These are phyloP conservation scores for Homolaphlyctis polyrhiza DNA, from an alignment of 371 early-diverging fungal species.

Conservation along the genomic window DNA sequence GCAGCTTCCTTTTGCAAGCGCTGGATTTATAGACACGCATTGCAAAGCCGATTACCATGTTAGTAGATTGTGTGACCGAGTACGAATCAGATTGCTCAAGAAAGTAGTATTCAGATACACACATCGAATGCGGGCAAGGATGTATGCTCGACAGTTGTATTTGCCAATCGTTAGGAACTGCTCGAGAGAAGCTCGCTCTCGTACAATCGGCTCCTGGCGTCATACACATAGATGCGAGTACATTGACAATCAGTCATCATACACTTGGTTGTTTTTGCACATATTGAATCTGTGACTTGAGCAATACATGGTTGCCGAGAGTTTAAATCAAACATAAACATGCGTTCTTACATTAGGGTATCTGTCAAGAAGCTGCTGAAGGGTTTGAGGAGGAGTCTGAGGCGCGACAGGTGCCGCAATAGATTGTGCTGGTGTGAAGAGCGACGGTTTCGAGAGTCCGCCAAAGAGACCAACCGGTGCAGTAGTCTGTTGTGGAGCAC, in stretches of 20 bases:
- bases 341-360: conserved; percentile 10
- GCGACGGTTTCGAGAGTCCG: neutral
- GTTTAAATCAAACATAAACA: too few relatives aligned
- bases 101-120: neutral
- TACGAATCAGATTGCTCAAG: too few relatives aligned
- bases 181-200: conserved; percentile 29
- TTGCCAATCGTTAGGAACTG: conserved; percentile 15
- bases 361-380: conserved; percentile 18
- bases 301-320: too few relatives aligned
- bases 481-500: too few relatives aligned
- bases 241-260: too few relatives aligned
- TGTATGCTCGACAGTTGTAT: conserved; percentile 17
- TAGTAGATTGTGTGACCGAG: too few relatives aligned
- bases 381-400: conserved; percentile 3
- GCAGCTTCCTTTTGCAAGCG: conserved; percentile 24
- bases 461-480: neutral
- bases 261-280: too few relatives aligned
- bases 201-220: conserved; percentile 16
- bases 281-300: too few relatives aligned
- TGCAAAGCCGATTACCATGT: too few relatives aligned
- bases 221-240: neutral
- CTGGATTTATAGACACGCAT: too few relatives aligned
- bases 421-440: neutral
- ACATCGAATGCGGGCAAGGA: conserved; percentile 31
- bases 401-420: neutral